Evolutionary conservation across 768 basidiomycete genomes (phyloP).

Genomic region (Termitomyces sp.): DNA sequence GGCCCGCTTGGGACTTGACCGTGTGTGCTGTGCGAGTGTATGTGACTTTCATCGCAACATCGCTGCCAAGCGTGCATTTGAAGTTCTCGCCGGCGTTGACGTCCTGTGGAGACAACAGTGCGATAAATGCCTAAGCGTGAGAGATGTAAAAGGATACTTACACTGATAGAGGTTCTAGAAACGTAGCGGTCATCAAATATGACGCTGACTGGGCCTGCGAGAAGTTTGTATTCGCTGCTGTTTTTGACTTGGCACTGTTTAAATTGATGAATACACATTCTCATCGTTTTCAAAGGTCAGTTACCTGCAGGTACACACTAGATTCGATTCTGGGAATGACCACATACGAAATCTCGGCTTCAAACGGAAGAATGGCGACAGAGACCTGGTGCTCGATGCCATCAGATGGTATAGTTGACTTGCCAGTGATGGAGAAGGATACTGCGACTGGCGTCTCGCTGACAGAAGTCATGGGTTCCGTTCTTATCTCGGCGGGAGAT

Average conservation of each 20-base stretch:
- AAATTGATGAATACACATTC: neutral
- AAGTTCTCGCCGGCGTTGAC: slow-evolving; percentile 50
- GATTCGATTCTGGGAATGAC: slow-evolving; percentile 47
- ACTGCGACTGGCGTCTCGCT: slow-evolving; percentile 51
- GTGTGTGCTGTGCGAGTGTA: slow-evolving; percentile 41
- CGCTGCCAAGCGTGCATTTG: slow-evolving; percentile 51
- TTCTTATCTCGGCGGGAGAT: slow-evolving; percentile 18
- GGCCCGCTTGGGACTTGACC: slow-evolving; percentile 32
- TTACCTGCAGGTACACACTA: slow-evolving; percentile 48
- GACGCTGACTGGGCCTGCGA: slow-evolving; percentile 51
- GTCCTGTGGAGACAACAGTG: slow-evolving; percentile 27
- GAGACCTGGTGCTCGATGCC: slow-evolving; percentile 52
- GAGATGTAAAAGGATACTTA: slow-evolving; percentile 19
- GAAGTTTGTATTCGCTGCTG: slow-evolving; percentile 52
- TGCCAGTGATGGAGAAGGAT: slow-evolving; percentile 48
- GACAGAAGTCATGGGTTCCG: slow-evolving; percentile 41
- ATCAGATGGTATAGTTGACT: slow-evolving; percentile 51
- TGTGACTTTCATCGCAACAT: slow-evolving; percentile 38
- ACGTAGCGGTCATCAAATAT: slow-evolving; percentile 58
- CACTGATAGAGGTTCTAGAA: slow-evolving; percentile 46
- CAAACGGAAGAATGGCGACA: slow-evolving; percentile 46
- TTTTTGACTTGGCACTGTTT: slow-evolving; percentile 50
- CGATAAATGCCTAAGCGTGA: neutral
- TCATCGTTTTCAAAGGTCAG: slow-evolving; percentile 6
- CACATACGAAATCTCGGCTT: slow-evolving; percentile 43